Percentiles rank a stretch among this genome's conserved stretches.
phyloP scores from a whole-genome alignment of 176 grass and related monocot genomes.

The Tillandsia leiboldiana region DNA sequence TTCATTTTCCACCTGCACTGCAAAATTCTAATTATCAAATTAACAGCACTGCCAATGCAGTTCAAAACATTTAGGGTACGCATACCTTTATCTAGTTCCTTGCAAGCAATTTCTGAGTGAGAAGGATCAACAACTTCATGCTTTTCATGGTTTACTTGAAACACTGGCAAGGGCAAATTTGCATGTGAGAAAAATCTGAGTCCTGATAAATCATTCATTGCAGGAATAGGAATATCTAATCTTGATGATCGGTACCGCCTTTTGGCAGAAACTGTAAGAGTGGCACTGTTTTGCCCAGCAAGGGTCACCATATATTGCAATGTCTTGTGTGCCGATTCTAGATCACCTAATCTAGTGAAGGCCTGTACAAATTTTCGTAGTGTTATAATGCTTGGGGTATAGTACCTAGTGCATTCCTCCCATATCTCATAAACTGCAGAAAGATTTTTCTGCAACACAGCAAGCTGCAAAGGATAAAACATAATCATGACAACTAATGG shows the following conservation, averaged over 20 bases:
- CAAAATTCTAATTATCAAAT: neutral
- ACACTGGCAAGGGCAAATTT: constrained; percentile 13
- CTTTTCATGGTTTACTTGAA: constrained; percentile 22
- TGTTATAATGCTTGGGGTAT: constrained; percentile 67
- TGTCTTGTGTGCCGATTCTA: constrained; percentile 55
- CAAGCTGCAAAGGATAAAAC: constrained; percentile 45
- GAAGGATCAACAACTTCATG: neutral
- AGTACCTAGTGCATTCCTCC: constrained; percentile 74
- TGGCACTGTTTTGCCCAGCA: constrained; percentile 28
- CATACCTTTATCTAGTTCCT: neutral
- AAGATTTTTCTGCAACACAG: constrained; percentile 63
- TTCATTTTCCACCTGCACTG: constrained; percentile 1
- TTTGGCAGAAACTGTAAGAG: constrained; percentile 44
- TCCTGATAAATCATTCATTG: constrained; percentile 32
- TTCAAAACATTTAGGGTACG: constrained; percentile 12
- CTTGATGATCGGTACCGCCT: constrained; percentile 36
- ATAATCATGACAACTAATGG: neutral
- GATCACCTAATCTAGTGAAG: constrained; percentile 51
- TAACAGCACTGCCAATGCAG: constrained; percentile 28
- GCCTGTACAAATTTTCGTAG: constrained; percentile 63
- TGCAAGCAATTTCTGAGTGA: too few relatives aligned
- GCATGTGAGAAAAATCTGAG: constrained; percentile 24
- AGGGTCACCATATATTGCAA: constrained; percentile 54
- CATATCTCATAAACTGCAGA: constrained; percentile 68
- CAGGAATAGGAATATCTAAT: constrained; percentile 80